Conservation (phyloP, 768 basidiomycete species). For the Hypholoma sublateritium region DNA sequence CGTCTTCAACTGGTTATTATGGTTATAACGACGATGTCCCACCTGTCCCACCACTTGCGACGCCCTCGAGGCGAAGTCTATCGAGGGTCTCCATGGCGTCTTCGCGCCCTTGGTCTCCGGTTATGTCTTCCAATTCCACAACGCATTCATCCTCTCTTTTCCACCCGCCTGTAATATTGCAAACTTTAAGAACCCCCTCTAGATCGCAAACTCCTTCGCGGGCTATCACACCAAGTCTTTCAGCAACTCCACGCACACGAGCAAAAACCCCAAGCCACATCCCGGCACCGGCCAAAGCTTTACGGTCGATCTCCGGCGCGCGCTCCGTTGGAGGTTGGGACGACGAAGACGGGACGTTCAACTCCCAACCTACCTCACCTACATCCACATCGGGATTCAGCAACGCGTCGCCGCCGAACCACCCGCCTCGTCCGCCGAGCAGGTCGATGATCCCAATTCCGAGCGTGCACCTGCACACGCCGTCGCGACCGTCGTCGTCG, state of each 20-base stretch:
- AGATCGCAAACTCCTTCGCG: constrained; percentile 62
- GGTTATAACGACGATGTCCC: constrained; percentile 34
- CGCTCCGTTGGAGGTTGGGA: constrained; percentile 46
- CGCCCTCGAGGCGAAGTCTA: constrained; percentile 60
- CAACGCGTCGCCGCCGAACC: constrained; percentile 40
- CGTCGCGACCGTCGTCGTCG: constrained; percentile 69
- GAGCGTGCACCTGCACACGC: constrained; percentile 64
- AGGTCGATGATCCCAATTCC: constrained; percentile 84
- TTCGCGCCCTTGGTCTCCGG: constrained; percentile 79
- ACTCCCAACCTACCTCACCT: constrained; percentile 54
- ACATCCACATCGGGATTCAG: constrained; percentile 46
- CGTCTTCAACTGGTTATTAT: constrained; percentile 45
- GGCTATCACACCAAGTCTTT: constrained; percentile 32
- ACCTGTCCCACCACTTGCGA: constrained; percentile 46
- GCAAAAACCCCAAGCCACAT: constrained; percentile 82
- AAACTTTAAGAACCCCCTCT: constrained; percentile 48
- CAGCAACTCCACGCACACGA: constrained; percentile 61
- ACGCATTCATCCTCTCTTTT: constrained; percentile 49
- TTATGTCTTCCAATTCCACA: constrained; percentile 70
- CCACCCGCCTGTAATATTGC: constrained; percentile 33
- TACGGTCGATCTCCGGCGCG: constrained; percentile 48
- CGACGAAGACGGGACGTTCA: constrained; percentile 46
- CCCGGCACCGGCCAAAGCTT: constrained; percentile 57
- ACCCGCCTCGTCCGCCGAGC: constrained; percentile 74
- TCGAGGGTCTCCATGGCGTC: constrained; percentile 77